Base-by-base conservation (phyloP, 2,329 filamentous ascomycete species). In the Penicillium vulpinum region DNA sequence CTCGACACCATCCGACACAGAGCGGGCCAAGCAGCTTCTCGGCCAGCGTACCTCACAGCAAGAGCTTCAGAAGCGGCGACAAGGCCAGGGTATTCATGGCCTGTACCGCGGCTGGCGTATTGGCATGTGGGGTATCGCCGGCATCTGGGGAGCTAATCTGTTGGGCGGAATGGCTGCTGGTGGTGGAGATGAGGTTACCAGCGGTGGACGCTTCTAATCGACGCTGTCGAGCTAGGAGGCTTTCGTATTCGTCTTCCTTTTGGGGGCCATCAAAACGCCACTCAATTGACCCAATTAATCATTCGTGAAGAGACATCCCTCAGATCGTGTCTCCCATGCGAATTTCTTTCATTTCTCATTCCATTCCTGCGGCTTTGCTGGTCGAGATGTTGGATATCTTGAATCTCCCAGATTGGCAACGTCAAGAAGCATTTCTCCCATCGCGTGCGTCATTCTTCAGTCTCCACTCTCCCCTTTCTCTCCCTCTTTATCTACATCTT, bases 51-150 rank as follows among this genome's bases (percentile, higher is more conserved):
- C 48, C 65, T 73, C 47, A 62, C 68, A 56, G 58, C 74, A 16
- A 57, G 68, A 61, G 33, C 57, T 63, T 13, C 70, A 72, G 45
- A 77, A 79, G 51, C 78, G 78, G 49, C 72, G 79, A 41, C 81
- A 79, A 59, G 81, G 81, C 11, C 81, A 84, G 62, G 83, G 83
- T 16, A 68, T 84, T 31, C 77, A 82, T 57, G 83, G 83, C 7
- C 67, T 85, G 8, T 85, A 83, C 71, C 77, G 82, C 55, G 83
- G 83, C 51, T 85, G 83, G 83, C 77, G 81, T 62, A 77, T 85
- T 28, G 80, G 80, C 10, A 77, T 81, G 72, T 83, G 80, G 80
- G 80, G 79, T 16, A 75, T 84, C 43, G 77, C 81, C 18, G 82
- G 83, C 7, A 77, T 84, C 55, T 83, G 83, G 81, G 79, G 81